A percentile compares a stretch with the other conserved stretches of the same genome.
phyloP scores from a whole-genome alignment of 2,329 filamentous ascomycete species.

The Raffaelea arxii region DNA sequence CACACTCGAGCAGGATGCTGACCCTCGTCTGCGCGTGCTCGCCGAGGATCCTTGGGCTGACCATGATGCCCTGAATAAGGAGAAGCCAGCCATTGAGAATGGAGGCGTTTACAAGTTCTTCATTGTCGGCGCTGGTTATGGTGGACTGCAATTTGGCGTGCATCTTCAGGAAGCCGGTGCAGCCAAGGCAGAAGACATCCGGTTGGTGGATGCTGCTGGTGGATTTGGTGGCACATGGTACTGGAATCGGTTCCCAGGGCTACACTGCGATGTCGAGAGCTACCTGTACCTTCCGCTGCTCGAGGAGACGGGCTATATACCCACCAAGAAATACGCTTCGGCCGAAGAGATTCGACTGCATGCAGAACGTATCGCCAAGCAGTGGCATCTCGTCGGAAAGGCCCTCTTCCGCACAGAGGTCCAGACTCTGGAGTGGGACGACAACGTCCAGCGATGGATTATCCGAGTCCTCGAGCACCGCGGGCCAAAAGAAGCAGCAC shows the following conservation, averaged over 20 bases:
- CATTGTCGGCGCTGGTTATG: conserved; percentile 26
- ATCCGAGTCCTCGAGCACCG: conserved; percentile 15
- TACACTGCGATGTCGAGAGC: conserved; percentile 48
- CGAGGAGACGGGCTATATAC: conserved; percentile 51
- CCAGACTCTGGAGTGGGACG: conserved; percentile 29
- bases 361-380: conserved; percentile 31
- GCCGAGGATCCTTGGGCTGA: conserved; percentile 25
- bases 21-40: conserved; percentile 16
- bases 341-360: conserved; percentile 33
- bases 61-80: conserved; percentile 20
- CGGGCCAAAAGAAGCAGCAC: conserved; percentile 15
- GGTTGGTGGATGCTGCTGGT: conserved; percentile 30
- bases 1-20: conserved; percentile 15
- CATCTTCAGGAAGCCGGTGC: conserved; percentile 25
- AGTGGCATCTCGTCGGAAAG: conserved; percentile 31
- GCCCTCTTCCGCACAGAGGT: conserved; percentile 36
- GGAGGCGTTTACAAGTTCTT: conserved; percentile 20
- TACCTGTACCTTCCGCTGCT: conserved; percentile 52
- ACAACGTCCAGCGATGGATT: conserved; percentile 17
- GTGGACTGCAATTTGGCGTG: conserved; percentile 23
- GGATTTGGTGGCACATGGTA: conserved; percentile 43
- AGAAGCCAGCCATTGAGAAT: conserved; percentile 14
- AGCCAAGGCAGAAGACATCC: conserved; percentile 24
- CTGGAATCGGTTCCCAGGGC: conserved; percentile 40
- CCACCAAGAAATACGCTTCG: conserved; percentile 31